Percentiles rank a stretch among this genome's conserved stretches.
Evolutionary conservation across 805 yeast species (phyloP).

Genomic region (Suhomyces vadensis): DNA sequence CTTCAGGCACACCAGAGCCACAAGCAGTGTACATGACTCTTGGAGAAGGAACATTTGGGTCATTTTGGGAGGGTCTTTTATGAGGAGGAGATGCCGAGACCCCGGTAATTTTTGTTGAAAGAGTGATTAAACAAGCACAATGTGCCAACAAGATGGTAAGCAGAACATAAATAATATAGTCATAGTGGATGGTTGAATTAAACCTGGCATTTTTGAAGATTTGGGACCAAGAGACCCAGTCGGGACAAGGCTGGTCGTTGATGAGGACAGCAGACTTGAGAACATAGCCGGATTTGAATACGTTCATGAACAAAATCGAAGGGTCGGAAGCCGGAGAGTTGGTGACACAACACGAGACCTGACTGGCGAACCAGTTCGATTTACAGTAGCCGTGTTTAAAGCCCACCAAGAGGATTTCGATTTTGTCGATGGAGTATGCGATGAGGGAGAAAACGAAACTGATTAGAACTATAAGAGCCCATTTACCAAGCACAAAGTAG

Average conservation of each 20-base stretch:
- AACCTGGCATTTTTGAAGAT: slow-evolving; percentile 18
- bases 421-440: slow-evolving; percentile 49
- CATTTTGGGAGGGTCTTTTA: neutral
- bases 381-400: slow-evolving; percentile 54
- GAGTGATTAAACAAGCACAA: slow-evolving; percentile 45
- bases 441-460: slow-evolving; percentile 49
- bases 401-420: slow-evolving; percentile 50
- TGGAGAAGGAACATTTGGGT: slow-evolving; percentile 7
- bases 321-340: slow-evolving; percentile 3
- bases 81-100: neutral
- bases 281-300: slow-evolving; percentile 24
- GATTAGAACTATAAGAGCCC: slow-evolving; percentile 50
- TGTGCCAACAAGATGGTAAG: slow-evolving; percentile 45
- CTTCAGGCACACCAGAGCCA: slow-evolving; percentile 65
- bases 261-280: slow-evolving; percentile 6
- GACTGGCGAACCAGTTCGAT: slow-evolving; percentile 44
- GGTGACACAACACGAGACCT: slow-evolving; percentile 42
- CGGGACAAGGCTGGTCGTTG: slow-evolving; percentile 13
- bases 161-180: slow-evolving; percentile 36
- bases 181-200: slow-evolving; percentile 19
- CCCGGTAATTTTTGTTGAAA: slow-evolving; percentile 44
- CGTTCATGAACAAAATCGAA: slow-evolving; percentile 11
- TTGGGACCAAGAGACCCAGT: slow-evolving; percentile 50
- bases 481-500: slow-evolving; percentile 45
- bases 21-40: slow-evolving; percentile 49